Evolutionary conservation across 495 filamentous ascomycete genomes (phyloP).

Genomic region (Margaritispora aquatica): DNA sequence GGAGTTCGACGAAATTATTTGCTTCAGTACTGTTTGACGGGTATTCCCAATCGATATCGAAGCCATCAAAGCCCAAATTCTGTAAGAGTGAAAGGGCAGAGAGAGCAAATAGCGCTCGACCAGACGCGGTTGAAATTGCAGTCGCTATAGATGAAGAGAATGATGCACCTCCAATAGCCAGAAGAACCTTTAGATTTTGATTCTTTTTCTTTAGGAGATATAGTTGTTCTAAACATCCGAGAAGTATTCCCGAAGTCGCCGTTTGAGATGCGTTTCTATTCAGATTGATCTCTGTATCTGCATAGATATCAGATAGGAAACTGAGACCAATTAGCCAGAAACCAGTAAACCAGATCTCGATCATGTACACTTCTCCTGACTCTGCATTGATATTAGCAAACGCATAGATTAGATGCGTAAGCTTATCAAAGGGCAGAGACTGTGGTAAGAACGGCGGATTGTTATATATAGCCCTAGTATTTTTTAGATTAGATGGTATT

Average conservation of each 20-base stretch:
- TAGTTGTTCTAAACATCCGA: constrained; percentile 83
- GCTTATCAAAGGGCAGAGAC: constrained; percentile 72
- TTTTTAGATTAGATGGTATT: background rate
- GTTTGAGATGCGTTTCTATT: background rate
- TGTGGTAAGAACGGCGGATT: constrained; percentile 71
- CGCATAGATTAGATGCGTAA: constrained; percentile 82
- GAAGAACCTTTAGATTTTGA: constrained; percentile 77
- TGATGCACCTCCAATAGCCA: constrained; percentile 89
- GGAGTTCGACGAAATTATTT: constrained; percentile 61
- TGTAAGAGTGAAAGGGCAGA: constrained; percentile 59
- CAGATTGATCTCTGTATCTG: background rate
- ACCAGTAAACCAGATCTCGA: background rate
- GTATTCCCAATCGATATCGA: constrained; percentile 60
- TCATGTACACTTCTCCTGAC: constrained; percentile 49
- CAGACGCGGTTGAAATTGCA: constrained; percentile 51
- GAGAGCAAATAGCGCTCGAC: constrained; percentile 56
- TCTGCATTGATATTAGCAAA: constrained; percentile 59
- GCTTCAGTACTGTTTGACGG: constrained; percentile 53
- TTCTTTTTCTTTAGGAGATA: constrained; percentile 79
- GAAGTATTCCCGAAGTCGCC: constrained; percentile 49
- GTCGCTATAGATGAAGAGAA: constrained; percentile 71
- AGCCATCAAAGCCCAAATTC: constrained; percentile 53
- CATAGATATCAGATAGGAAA: background rate
- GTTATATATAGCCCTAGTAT: constrained; percentile 67
- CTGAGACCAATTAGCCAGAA: background rate